phyloP scores from a whole-genome alignment of 164 flowering plant species.

The Stephania japonica region DNA sequence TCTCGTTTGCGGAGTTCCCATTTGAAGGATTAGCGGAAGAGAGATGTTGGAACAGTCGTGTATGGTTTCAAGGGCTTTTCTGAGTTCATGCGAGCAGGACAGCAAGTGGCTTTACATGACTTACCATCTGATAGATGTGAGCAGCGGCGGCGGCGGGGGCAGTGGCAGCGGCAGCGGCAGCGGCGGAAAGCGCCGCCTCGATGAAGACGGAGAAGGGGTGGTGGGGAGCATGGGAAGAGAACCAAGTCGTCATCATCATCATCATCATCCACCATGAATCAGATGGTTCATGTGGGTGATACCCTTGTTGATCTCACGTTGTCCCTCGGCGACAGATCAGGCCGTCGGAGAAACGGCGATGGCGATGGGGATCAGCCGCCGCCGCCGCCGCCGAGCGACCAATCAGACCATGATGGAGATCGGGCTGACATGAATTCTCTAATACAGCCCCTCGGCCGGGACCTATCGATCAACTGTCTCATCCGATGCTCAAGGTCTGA shows the following conservation, averaged over 20 bases:
- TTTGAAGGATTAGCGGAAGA: conserved; percentile 8
- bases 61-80: conserved; percentile 27
- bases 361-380: background rate
- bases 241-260: background rate
- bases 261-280: background rate
- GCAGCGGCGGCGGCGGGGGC: conserved; percentile 8
- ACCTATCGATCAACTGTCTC: conserved; percentile 64
- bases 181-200: conserved; percentile 30
- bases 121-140: conserved; percentile 17
- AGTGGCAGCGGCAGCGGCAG: conserved; percentile 2
- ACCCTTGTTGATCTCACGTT: background rate
- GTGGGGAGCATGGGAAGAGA: background rate
- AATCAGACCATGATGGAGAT: conserved; percentile 27
- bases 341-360: background rate
- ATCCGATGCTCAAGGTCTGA: conserved; percentile 76
- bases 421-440: conserved; percentile 38
- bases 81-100: conserved; percentile 32
- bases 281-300: background rate
- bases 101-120: conserved; percentile 28
- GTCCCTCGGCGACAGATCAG: conserved; percentile 10
- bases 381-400: conserved; percentile 7
- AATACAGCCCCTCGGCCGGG: conserved; percentile 56
- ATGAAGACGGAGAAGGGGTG: conserved; percentile 17
- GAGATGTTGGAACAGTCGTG: conserved; percentile 32
- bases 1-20: conserved; percentile 2